Evolutionary conservation across 1,139 yeast genomes (phyloP), one percentile per base, ranked within the genome.

Genomic region (Hyphopichia fennica): DNA sequence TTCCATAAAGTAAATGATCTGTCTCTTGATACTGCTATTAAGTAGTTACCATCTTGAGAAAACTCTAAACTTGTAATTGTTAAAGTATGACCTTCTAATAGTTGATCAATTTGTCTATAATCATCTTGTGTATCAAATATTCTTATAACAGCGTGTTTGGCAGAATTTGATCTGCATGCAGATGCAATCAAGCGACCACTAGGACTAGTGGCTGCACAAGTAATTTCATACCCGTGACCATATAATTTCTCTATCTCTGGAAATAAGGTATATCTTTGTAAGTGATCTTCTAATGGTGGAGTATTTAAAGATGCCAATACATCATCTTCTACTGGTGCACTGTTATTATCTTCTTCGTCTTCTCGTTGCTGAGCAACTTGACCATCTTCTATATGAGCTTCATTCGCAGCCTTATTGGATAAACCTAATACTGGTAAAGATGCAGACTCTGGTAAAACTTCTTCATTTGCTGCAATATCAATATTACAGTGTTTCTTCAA

Each of bases 181-280:
- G 96, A 82, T 1, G 96, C 96, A 38, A 91, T 75, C 27, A 86
- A 62, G 31, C 65, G 62, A n/a, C 81, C 78, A 53, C 78, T 82
- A 13, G 84, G 82, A 3, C 88, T 79, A 1, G 83, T 77, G 41
- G 88, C 95, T 40, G 91, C 75, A 36, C 95, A 77, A 0, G 90
- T 81, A 38, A 91, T 82, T 62, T 95, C 99, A 64, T 90, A 95
- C 13, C 99, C 99, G 62, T 95, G 99, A 0, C 99, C 99, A 57
- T 93, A 95, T 39, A 95, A 67, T 60, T 95, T 95, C 56, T 95
- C 99, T 42, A 84, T 67, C 59, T 95, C 99, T 0, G 99, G 99
- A 83, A 95, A 95, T 44, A 95, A 73, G 0, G 98, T 87, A 57
- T 85, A 88, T 54, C 98, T 75, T 62, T 95, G 99, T 32, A 95